phyloP scores from a whole-genome alignment of 768 basidiomycete genomes.

The Trametes elegans region DNA sequence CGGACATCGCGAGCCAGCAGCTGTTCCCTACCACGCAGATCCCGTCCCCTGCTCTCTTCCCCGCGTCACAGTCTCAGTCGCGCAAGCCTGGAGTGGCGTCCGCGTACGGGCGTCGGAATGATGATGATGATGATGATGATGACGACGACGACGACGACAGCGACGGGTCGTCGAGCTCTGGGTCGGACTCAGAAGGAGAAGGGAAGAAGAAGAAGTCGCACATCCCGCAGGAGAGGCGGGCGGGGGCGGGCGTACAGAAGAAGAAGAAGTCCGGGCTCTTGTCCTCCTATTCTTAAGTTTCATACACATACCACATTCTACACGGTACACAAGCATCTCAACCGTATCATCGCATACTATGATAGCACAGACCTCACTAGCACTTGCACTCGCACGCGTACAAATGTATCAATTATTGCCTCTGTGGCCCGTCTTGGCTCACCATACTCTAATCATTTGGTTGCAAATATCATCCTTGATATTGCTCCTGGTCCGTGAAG shows the following conservation, averaged over 20 bases:
- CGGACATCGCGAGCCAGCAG: conserved; percentile 46
- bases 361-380: background rate
- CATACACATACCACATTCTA: background rate
- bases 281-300: background rate
- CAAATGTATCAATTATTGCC: no score
- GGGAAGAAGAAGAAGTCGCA: conserved; percentile 45
- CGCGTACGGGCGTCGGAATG: conserved; percentile 25
- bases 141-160: conserved; percentile 38
- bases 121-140: conserved; percentile 38
- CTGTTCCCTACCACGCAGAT: conserved; percentile 30
- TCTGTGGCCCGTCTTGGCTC: no score
- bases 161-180: conserved; percentile 37
- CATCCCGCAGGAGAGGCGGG: conserved; percentile 57
- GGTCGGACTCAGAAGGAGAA: conserved; percentile 42
- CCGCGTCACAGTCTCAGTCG: conserved; percentile 7
- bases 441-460: no score
- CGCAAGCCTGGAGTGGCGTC: background rate
- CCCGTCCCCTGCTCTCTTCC: conserved; percentile 27
- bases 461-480: background rate
- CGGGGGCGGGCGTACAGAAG: conserved; percentile 49
- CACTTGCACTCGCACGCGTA: background rate
- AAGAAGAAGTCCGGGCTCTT: conserved; percentile 24
- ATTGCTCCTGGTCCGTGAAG: no score
- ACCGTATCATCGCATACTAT: background rate
- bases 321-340: background rate